Evolutionary conservation across 1,284 basidiomycete species (phyloP).

Genomic region (Boletus holoroseus): DNA sequence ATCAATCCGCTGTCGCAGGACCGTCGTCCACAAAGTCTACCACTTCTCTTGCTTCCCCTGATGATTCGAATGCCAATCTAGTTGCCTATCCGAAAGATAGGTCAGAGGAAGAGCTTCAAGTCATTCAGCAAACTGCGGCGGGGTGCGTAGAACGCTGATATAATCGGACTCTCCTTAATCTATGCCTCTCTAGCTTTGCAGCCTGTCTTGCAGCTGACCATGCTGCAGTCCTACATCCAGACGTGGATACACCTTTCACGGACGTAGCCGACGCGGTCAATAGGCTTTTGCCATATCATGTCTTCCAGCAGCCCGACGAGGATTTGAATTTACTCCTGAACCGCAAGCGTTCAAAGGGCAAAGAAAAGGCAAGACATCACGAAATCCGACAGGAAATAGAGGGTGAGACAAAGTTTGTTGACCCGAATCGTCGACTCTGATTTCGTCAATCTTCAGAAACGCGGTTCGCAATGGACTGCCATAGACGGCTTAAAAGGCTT

Average conservation of each 20-base stretch:
- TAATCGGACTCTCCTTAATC: slow-evolving; percentile 16
- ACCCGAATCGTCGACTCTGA: background rate
- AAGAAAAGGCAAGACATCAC: slow-evolving; percentile 45
- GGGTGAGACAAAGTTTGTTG: slow-evolving; percentile 32
- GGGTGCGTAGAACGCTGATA: slow-evolving; percentile 38
- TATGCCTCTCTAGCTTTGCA: slow-evolving; percentile 43
- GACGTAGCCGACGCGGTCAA: slow-evolving; percentile 57
- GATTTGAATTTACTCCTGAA: slow-evolving; percentile 42
- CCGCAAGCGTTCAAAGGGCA: slow-evolving; percentile 48
- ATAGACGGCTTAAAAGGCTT: slow-evolving; percentile 50
- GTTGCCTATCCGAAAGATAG: slow-evolving; percentile 21
- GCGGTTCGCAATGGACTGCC: slow-evolving; percentile 60
- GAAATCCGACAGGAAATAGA: slow-evolving; percentile 49
- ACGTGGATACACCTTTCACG: slow-evolving; percentile 61
- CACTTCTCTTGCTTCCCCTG: slow-evolving; percentile 2
- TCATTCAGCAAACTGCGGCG: slow-evolving; percentile 41
- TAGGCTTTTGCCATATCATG: slow-evolving; percentile 68
- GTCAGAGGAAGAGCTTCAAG: slow-evolving; percentile 34
- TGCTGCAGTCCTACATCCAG: slow-evolving; percentile 51
- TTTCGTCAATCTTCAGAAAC: slow-evolving; percentile 43
- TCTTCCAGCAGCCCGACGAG: slow-evolving; percentile 66
- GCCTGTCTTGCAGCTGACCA: slow-evolving; percentile 59
- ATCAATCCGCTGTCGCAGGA: slow-evolving; percentile 27
- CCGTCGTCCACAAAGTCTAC: slow-evolving; percentile 30
- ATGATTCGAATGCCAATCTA: slow-evolving; percentile 12